Evolutionary conservation across 108 stramenopile species (phyloP).

Genomic region (Epipyxis sp.): DNA sequence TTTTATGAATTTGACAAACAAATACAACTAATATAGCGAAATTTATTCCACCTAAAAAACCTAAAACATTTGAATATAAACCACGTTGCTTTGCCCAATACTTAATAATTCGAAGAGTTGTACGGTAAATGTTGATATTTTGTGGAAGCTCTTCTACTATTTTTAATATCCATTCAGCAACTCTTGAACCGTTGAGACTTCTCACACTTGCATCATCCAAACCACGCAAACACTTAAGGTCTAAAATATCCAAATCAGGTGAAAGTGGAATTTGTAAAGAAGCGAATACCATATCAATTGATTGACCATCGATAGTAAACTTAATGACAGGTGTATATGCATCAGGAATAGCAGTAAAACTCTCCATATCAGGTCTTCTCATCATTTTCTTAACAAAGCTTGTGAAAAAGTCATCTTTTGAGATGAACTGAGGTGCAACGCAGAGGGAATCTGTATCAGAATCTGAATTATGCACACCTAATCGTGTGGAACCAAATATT

Average conservation of each 20-base stretch:
- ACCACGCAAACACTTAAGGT: slow-evolving; percentile 4
- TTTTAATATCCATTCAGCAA: slow-evolving; percentile 23
- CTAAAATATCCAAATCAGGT: slow-evolving; percentile 9
- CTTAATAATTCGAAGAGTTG: slow-evolving; percentile 14
- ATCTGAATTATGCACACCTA: slow-evolving; percentile 15
- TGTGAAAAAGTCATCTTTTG: slow-evolving; percentile 16
- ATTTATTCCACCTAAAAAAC: slow-evolving; percentile 32
- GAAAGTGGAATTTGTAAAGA: slow-evolving; percentile 2
- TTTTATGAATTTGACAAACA: not conserved
- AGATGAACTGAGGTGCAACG: slow-evolving; percentile 15
- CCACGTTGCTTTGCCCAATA: slow-evolving; percentile 30
- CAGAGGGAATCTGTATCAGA: slow-evolving; percentile 28
- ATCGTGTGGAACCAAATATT: slow-evolving; percentile 12
- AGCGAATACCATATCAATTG: slow-evolving; percentile 29
- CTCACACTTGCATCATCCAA: slow-evolving; percentile 15
- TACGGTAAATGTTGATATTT: not conserved
- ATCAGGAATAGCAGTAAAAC: slow-evolving; percentile 9
- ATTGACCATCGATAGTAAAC: slow-evolving; percentile 7
- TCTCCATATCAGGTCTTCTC: not conserved
- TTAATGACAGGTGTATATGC: slow-evolving; percentile 32
- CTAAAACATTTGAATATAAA: slow-evolving; percentile 23
- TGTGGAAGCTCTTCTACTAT: not conserved
- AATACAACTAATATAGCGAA: slow-evolving; percentile 13
- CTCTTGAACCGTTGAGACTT: slow-evolving; percentile 18
- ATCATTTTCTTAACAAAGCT: not conserved